Evolutionary conservation across 2,329 filamentous ascomycete species (phyloP).

Genomic region (Cordyceps javanica): DNA sequence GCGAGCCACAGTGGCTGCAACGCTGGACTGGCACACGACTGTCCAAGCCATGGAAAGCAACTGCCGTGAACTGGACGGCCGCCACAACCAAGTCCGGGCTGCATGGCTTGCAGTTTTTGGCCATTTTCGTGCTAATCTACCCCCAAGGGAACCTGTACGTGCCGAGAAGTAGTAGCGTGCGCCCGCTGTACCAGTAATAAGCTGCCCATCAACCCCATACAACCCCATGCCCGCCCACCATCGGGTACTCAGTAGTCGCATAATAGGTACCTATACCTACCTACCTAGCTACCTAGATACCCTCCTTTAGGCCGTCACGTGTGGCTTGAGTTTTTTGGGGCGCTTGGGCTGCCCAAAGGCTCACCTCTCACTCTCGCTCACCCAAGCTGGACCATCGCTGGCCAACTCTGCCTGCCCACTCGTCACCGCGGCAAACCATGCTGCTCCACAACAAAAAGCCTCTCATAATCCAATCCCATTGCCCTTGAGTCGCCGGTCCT

Average conservation of each 20-base stretch:
- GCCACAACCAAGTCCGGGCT: neutral
- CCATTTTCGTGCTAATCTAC: neutral
- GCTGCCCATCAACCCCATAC: neutral
- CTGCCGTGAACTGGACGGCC: neutral
- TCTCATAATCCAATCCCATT: conserved; percentile 6
- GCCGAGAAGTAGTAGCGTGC: neutral
- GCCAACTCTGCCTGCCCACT: neutral
- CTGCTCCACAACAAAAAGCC: conserved; percentile 12
- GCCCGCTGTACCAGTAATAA: neutral
- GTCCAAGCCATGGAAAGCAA: neutral
- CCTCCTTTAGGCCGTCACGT: conserved; percentile 3
- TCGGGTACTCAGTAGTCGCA: neutral
- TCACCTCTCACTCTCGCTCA: neutral
- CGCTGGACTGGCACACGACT: neutral
- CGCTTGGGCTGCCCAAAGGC: conserved; percentile 3
- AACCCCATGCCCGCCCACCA: no score
- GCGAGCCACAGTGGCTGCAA: conserved; percentile 4
- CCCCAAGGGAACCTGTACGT: neutral
- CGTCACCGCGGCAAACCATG: conserved; percentile 6
- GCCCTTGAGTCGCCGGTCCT: conserved; percentile 7
- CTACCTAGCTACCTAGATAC: neutral
- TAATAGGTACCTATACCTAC: neutral
- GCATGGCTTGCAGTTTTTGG: neutral
- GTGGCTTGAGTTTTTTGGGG: neutral
- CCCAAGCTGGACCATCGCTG: neutral